A percentile compares a stretch with the other conserved stretches of the same genome.
Conservation (phyloP, 768 basidiomycete species). For the Candolleomyces aberdarensis region DNA sequence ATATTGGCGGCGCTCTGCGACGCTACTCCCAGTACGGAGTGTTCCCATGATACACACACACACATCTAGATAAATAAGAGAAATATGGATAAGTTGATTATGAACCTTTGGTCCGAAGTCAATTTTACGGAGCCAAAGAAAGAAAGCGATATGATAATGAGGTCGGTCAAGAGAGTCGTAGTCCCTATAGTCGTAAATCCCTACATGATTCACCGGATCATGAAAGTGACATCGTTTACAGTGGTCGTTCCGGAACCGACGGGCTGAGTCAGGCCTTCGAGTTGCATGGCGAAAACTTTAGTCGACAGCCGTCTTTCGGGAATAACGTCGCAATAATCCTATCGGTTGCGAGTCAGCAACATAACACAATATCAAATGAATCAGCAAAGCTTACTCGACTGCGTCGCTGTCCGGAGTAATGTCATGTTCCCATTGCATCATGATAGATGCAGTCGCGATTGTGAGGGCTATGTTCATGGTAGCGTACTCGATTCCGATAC, state of each 20-base stretch:
- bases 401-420: conserved; percentile 74
- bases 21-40: not conserved
- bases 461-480: conserved; percentile 86
- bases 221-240: not conserved
- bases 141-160: too few relatives aligned
- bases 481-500: conserved; percentile 92
- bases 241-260: not conserved
- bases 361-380: not conserved
- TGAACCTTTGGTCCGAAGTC: too few relatives aligned
- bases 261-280: conserved; percentile 1
- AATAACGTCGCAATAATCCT: conserved; percentile 97
- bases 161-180: too few relatives aligned
- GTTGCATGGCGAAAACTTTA: conserved; percentile 70
- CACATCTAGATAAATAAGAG: not conserved
- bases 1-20: too few relatives aligned
- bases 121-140: too few relatives aligned
- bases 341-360: conserved; percentile 6
- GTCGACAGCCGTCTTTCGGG: conserved; percentile 86
- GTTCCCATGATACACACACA: not conserved
- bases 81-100: not conserved
- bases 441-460: conserved; percentile 75
- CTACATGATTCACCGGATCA: too few relatives aligned
- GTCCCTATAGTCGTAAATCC: too few relatives aligned
- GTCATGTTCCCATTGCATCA: conserved; percentile 87
- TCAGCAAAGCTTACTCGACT: conserved; percentile 62